These are phyloP conservation scores for Wickerhamiella kazuoi DNA, from an alignment of 805 yeast species.

Conservation along the genomic window DNA sequence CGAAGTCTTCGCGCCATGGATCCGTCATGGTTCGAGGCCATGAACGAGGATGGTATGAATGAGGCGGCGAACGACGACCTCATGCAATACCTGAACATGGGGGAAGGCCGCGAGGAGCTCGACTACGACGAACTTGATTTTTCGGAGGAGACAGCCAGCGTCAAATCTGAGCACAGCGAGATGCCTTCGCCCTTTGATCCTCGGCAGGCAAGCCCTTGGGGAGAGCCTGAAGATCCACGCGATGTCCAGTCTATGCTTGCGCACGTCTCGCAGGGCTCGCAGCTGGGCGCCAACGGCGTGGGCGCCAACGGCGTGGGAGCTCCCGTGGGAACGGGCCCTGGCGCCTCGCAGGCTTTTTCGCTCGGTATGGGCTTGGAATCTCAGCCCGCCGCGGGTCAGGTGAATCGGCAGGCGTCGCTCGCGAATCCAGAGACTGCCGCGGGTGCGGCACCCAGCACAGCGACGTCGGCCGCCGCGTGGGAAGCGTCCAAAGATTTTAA, in stretches of 20 bases:
- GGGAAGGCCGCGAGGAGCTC: not conserved
- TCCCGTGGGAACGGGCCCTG: too few relatives aligned
- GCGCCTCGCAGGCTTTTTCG: not conserved
- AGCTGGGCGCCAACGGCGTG: not conserved
- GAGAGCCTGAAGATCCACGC: not conserved
- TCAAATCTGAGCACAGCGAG: slow-evolving; percentile 7
- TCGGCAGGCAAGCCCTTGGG: not conserved
- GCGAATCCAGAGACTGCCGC: too few relatives aligned
- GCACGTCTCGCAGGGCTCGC: too few relatives aligned
- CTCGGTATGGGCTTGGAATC: not conserved
- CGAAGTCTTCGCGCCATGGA: not conserved
- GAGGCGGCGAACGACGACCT: slow-evolving; percentile 5
- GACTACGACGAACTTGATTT: slow-evolving; percentile 9
- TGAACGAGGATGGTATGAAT: not conserved
- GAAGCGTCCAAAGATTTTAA: slow-evolving; percentile 2
- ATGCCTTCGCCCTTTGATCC: not conserved
- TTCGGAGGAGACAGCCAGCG: slow-evolving; percentile 12
- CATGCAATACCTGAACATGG: slow-evolving; percentile 9
- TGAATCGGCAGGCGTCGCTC: too few relatives aligned
- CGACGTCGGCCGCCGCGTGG: not conserved
- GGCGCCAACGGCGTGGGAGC: too few relatives aligned
- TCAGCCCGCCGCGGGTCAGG: not conserved
- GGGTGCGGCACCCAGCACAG: too few relatives aligned
- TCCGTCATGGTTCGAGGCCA: not conserved
- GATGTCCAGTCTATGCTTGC: too few relatives aligned